These are phyloP conservation scores for Boechera divaricarpa DNA, from an alignment of 345 rosid species.

Conservation along the genomic window DNA sequence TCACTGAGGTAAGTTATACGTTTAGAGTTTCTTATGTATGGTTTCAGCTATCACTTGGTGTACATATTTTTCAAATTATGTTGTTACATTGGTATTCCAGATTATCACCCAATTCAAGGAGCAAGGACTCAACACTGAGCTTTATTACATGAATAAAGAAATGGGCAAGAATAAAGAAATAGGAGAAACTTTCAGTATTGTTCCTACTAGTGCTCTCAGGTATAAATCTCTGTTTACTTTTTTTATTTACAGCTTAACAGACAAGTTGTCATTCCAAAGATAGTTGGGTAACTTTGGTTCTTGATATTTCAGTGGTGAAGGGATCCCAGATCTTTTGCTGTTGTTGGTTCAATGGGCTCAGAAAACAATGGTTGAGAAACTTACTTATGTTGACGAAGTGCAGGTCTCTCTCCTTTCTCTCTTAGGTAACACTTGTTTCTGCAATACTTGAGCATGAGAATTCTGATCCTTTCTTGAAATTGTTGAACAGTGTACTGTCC, in stretches of 20 bases:
- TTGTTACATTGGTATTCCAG: slow-evolving; percentile 45
- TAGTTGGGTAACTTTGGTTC: slow-evolving; percentile 34
- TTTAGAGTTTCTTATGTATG: slow-evolving; percentile 4
- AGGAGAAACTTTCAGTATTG: slow-evolving; percentile 77
- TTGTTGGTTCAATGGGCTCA: slow-evolving; percentile 91
- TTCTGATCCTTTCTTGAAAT: slow-evolving; percentile 44
- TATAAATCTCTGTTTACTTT: slow-evolving; percentile 28
- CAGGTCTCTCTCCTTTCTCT: slow-evolving; percentile 55
- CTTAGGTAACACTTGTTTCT: slow-evolving; percentile 6
- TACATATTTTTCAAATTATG: slow-evolving; percentile 12
- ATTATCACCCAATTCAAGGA: slow-evolving; percentile 78
- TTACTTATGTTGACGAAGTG: slow-evolving; percentile 76
- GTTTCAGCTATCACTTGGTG: not conserved
- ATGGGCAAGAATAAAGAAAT: slow-evolving; percentile 43
- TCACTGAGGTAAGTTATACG: slow-evolving; percentile 56
- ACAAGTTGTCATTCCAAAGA: not conserved
- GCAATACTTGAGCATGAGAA: slow-evolving; percentile 21
- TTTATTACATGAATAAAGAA: slow-evolving; percentile 85
- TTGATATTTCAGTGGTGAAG: slow-evolving; percentile 75
- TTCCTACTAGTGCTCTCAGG: slow-evolving; percentile 96
- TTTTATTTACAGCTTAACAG: slow-evolving; percentile 11
- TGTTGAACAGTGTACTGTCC: slow-evolving; percentile 77
- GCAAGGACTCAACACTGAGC: slow-evolving; percentile 91
- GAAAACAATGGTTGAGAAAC: slow-evolving; percentile 95
- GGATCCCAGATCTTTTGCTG: slow-evolving; percentile 85